A percentile compares a stretch with the other conserved stretches of the same genome.
Conservation (phyloP, 257 asterid species). For the Solanum dulcamara region DNA sequence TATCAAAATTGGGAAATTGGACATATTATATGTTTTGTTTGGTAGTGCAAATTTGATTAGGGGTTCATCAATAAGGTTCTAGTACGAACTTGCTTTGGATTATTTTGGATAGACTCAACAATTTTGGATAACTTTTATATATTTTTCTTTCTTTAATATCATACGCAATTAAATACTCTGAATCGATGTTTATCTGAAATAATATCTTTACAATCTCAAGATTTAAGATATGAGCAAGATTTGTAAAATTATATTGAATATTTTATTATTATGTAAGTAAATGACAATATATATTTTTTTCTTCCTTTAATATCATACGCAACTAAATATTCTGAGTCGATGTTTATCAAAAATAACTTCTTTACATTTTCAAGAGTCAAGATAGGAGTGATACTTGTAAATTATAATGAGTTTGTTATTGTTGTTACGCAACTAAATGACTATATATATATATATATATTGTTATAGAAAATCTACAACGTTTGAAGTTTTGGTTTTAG, state of each 20-base stretch:
- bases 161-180: background rate
- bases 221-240: too few species aligned
- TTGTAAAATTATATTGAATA: background rate
- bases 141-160: background rate
- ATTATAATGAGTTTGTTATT: background rate
- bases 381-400: background rate
- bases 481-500: background rate
- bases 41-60: background rate
- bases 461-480: background rate
- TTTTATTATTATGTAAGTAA: background rate
- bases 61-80: background rate
- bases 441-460: background rate
- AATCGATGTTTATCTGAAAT: background rate
- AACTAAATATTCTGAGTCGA: background rate
- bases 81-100: background rate
- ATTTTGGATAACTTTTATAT: background rate
- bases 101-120: background rate
- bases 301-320: background rate
- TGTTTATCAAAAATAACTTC: background rate
- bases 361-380: fast-evolving
- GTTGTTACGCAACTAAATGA: background rate
- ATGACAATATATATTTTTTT: background rate
- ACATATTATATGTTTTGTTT: background rate
- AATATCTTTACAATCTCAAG: background rate
- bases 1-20: background rate